Conservation (phyloP, 345 rosid species). For the Brassica juncea region DNA sequence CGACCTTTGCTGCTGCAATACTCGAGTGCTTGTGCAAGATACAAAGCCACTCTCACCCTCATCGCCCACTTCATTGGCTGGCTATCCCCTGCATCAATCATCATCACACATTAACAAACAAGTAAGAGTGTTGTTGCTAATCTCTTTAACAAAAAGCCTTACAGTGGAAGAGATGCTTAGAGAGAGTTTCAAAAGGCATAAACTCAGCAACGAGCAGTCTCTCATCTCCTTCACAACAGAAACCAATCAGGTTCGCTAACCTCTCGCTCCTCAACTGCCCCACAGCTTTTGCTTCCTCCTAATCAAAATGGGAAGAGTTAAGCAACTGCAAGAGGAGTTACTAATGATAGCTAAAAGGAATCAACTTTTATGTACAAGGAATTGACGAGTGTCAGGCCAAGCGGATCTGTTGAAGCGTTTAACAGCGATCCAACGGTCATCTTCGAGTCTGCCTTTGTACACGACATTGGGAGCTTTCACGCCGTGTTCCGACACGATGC, state of each 20-base stretch:
- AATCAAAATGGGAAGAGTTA: background rate
- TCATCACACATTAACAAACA: slow-evolving; percentile 21
- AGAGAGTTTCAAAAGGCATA: slow-evolving; percentile 84
- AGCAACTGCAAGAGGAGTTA: slow-evolving; percentile 5
- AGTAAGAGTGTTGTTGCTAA: background rate
- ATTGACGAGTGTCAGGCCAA: slow-evolving; percentile 89
- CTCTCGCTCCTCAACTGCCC: slow-evolving; percentile 73
- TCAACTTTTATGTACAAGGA: slow-evolving; percentile 51
- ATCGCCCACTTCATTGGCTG: slow-evolving; percentile 91
- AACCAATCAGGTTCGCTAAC: slow-evolving; percentile 74
- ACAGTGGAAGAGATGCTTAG: slow-evolving; percentile 91
- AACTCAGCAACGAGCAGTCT: slow-evolving; percentile 84
- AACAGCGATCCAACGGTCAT: slow-evolving; percentile 65
- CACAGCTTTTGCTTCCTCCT: slow-evolving; percentile 84
- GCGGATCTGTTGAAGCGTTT: slow-evolving; percentile 77
- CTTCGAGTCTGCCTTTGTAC: slow-evolving; percentile 68
- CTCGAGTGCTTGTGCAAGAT: slow-evolving; percentile 79
- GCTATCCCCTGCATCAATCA: slow-evolving; percentile 61
- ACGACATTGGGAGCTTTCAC: slow-evolving; percentile 89
- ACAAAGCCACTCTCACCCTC: slow-evolving; percentile 84
- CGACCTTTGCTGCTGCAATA: slow-evolving; percentile 79
- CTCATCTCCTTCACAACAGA: slow-evolving; percentile 83
- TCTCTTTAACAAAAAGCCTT: slow-evolving; percentile 23
- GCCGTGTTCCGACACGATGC: slow-evolving; percentile 85
- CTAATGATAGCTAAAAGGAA: slow-evolving; percentile 1